Conservation (phyloP, 2,329 filamentous ascomycete genomes). For the Alternaria arborescens region DNA sequence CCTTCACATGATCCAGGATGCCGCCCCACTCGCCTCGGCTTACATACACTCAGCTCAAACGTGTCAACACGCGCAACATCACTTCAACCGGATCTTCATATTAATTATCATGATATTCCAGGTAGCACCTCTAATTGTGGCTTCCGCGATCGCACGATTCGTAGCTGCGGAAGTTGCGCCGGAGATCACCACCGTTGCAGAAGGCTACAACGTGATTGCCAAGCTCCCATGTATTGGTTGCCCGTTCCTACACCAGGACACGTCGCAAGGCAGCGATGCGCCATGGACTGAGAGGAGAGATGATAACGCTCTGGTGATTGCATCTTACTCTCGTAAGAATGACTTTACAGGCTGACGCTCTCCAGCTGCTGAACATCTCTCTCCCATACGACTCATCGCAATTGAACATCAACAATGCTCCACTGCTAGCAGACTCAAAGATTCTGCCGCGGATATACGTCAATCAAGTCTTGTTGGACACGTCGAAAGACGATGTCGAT, state of each 20-base stretch:
- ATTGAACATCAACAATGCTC: conserved; percentile 38
- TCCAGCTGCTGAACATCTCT: conserved; percentile 42
- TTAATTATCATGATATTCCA: conserved; percentile 26
- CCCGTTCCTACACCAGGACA: conserved; percentile 45
- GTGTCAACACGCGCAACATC: conserved; percentile 18
- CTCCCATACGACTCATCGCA: conserved; percentile 38
- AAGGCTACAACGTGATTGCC: conserved; percentile 45
- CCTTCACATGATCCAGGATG: conserved; percentile 15
- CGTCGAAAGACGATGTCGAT: conserved; percentile 24
- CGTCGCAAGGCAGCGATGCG: conserved; percentile 32
- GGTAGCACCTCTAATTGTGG: conserved; percentile 13
- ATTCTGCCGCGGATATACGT: conserved; percentile 39
- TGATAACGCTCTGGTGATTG: conserved; percentile 38
- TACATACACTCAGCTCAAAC: conserved; percentile 11
- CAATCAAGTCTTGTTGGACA: conserved; percentile 39
- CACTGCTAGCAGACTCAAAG: conserved; percentile 28
- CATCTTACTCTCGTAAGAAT: background rate
- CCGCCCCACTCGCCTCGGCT: conserved; percentile 21
- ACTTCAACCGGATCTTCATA: background rate
- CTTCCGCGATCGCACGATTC: conserved; percentile 3
- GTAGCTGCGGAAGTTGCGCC: conserved; percentile 34
- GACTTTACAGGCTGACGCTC: background rate
- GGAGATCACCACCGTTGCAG: conserved; percentile 41
- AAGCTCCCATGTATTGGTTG: conserved; percentile 46
- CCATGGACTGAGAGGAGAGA: conserved; percentile 38